Percentiles rank a stretch among this genome's conserved stretches.
Conservation (phyloP, 257 asterid species). For the Solanum infundibuliforme region DNA sequence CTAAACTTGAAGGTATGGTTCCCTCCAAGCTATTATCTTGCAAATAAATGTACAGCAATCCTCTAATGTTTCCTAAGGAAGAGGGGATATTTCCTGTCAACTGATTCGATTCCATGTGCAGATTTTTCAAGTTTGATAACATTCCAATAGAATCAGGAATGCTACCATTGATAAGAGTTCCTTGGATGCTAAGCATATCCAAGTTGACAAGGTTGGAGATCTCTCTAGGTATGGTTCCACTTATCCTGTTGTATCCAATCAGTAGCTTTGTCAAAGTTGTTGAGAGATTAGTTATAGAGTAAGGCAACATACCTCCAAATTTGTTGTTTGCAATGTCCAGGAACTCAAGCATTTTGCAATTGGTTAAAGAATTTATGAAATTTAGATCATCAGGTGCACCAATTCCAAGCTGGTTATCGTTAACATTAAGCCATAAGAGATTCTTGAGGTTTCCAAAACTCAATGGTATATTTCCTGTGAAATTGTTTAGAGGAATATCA, state of each 20-base stretch:
- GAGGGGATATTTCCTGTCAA: constrained; percentile 28
- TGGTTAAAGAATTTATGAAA: constrained; percentile 24
- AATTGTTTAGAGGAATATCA: constrained; percentile 27
- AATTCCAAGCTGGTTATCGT: constrained; percentile 19
- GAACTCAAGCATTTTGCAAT: constrained; percentile 23
- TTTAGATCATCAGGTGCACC: constrained; percentile 19
- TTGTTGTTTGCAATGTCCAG: constrained; percentile 20
- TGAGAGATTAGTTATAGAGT: constrained; percentile 26
- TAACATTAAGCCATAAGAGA: constrained; percentile 10
- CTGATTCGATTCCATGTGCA: constrained; percentile 22
- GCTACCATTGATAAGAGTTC: constrained; percentile 18
- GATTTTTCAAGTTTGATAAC: constrained; percentile 22
- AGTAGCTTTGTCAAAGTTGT: constrained; percentile 20
- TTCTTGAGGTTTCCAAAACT: constrained; percentile 25
- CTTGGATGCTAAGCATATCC: constrained; percentile 11
- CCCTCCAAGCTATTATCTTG: constrained; percentile 32
- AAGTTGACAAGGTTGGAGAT: constrained; percentile 28
- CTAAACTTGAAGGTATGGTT: constrained; percentile 27
- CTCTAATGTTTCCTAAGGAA: constrained; percentile 27
- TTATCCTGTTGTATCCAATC: constrained; percentile 17
- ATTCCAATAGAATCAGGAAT: constrained; percentile 36
- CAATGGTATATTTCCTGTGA: constrained; percentile 28
- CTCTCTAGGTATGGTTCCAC: constrained; percentile 31
- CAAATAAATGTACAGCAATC: constrained; percentile 16
- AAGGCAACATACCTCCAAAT: constrained; percentile 30